Conservation (phyloP, 2,329 filamentous ascomycete species). For the Aspergillus phoenicis region DNA sequence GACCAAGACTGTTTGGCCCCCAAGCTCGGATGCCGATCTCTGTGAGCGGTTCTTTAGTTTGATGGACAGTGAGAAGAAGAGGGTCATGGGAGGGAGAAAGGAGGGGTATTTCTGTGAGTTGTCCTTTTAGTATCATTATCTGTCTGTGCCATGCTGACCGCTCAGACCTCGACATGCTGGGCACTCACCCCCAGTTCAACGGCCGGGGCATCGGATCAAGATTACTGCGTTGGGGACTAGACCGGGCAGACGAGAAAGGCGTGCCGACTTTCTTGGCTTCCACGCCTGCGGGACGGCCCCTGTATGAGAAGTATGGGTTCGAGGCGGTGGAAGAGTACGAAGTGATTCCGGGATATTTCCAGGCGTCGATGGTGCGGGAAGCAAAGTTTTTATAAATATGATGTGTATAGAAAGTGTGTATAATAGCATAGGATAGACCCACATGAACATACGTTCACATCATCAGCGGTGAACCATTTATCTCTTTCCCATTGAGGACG, state of each 20-base stretch:
- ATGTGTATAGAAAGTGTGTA: background rate
- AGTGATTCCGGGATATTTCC: slow-evolving; percentile 12
- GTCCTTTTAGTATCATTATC: no score
- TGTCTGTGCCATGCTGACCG: background rate
- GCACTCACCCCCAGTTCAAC: slow-evolving; percentile 10
- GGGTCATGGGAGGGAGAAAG: background rate
- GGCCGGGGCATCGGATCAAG: slow-evolving; percentile 10
- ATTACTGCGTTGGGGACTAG: slow-evolving; percentile 15
- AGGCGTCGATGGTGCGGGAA: slow-evolving; percentile 16
- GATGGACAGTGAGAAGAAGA: background rate
- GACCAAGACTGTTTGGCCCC: slow-evolving; percentile 7
- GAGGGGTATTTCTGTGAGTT: slow-evolving; percentile 15
- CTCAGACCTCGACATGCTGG: slow-evolving; percentile 16
- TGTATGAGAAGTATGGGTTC: slow-evolving; percentile 17
- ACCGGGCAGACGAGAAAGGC: slow-evolving; percentile 10
- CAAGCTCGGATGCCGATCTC: slow-evolving; percentile 10
- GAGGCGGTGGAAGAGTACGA: slow-evolving; percentile 9
- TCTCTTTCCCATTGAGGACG: background rate
- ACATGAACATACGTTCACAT: no score
- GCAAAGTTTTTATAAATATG: background rate
- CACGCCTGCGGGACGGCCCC: slow-evolving; percentile 7
- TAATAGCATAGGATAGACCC: background rate
- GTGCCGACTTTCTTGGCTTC: slow-evolving; percentile 13
- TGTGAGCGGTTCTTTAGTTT: slow-evolving; percentile 11
- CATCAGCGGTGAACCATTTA: no score